A percentile compares a stretch with the other conserved stretches of the same genome.
These are phyloP conservation scores for Backusella liffmaniae DNA, from an alignment of 192 early-diverging fungal species.

Conservation along the genomic window DNA sequence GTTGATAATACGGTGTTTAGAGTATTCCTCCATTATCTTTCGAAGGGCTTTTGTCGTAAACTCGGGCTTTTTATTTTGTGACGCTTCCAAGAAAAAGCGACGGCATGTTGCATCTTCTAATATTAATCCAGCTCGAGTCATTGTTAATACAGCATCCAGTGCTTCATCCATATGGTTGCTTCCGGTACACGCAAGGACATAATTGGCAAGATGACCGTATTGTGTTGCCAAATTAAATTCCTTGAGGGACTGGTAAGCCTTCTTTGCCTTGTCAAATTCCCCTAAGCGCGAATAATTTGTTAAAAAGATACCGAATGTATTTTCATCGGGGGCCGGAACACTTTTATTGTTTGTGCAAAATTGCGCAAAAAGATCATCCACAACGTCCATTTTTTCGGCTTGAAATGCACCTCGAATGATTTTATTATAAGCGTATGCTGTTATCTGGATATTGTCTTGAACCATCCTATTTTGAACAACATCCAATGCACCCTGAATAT, in stretches of 20 bases:
- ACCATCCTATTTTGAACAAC: constrained; percentile 31
- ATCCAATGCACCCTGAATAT: constrained; percentile 27
- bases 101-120: constrained; percentile 18
- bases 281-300: constrained; percentile 6
- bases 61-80: background rate
- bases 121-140: constrained; percentile 13
- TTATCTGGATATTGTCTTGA: constrained; percentile 18
- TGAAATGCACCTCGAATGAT: constrained; percentile 23
- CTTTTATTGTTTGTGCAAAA: background rate
- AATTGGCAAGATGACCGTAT: constrained; percentile 37
- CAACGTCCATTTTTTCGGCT: constrained; percentile 11
- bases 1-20: background rate
- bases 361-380: background rate
- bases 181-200: constrained; percentile 17
- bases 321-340: constrained; percentile 27
- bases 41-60: background rate
- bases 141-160: constrained; percentile 14
- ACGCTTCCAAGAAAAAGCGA: background rate
- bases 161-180: background rate
- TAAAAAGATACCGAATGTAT: constrained; percentile 27
- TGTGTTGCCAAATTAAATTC: constrained; percentile 17
- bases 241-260: constrained; percentile 9
- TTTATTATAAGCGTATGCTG: constrained; percentile 26
- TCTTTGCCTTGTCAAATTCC: constrained; percentile 5
- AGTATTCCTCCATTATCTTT: background rate